These are phyloP conservation scores for Saccharomyces jurei DNA, from an alignment of 805 yeast species.

Conservation along the genomic window DNA sequence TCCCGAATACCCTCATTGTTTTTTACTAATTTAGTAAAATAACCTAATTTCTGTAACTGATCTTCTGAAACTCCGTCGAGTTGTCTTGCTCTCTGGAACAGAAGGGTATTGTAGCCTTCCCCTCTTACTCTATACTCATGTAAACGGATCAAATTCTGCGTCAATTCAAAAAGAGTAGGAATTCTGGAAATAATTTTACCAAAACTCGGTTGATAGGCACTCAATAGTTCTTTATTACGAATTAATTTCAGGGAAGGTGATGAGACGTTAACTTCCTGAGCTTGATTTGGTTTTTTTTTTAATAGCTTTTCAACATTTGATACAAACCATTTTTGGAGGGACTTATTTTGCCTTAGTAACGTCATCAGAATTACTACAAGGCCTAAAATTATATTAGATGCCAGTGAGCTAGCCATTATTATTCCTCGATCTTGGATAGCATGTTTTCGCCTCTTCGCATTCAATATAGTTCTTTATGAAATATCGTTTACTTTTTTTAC, in stretches of 20 bases:
- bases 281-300: slow-evolving; percentile 8
- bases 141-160: slow-evolving; percentile 8
- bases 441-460: neutral
- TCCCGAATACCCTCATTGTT: slow-evolving; percentile 40
- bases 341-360: slow-evolving; percentile 15
- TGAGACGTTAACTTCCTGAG: slow-evolving; percentile 6
- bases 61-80: slow-evolving; percentile 4
- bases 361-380: slow-evolving; percentile 16
- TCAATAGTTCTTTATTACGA: neutral
- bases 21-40: slow-evolving; percentile 42
- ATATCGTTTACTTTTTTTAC: neutral
- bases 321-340: slow-evolving; percentile 15
- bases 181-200: slow-evolving; percentile 1
- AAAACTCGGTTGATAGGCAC: neutral
- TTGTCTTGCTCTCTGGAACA: slow-evolving; percentile 15
- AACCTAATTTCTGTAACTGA: slow-evolving; percentile 38
- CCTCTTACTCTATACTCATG: slow-evolving; percentile 15
- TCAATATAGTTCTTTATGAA: neutral
- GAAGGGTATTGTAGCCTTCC: slow-evolving; percentile 12
- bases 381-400: slow-evolving; percentile 3
- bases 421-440: neutral
- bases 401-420: neutral
- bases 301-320: slow-evolving; percentile 12
- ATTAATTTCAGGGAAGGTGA: slow-evolving; percentile 11
- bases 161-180: slow-evolving; percentile 8